Percentiles rank a stretch among this genome's conserved stretches.
Conservation (phyloP, 2,329 filamentous ascomycete species). For the Fusarium praegraminearum region DNA sequence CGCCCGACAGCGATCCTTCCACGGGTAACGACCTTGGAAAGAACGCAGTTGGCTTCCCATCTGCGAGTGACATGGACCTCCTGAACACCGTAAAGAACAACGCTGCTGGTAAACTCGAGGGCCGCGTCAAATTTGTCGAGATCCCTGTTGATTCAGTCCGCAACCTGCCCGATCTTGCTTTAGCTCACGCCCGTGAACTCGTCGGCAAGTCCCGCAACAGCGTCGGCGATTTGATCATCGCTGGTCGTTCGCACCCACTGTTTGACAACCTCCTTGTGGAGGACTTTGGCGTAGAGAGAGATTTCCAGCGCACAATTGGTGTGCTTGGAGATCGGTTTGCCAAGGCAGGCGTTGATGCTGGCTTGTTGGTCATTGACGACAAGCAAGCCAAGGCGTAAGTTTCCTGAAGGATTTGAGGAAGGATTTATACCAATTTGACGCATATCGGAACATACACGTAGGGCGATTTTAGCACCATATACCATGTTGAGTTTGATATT, state of each 20-base stretch:
- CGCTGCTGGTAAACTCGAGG: conserved; percentile 30
- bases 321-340: conserved; percentile 45
- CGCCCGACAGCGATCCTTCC: conserved; percentile 17
- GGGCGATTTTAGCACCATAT: not conserved
- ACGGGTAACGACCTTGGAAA: conserved; percentile 26
- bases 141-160: conserved; percentile 43
- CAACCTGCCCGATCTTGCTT: conserved; percentile 45
- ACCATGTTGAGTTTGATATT: conserved; percentile 2
- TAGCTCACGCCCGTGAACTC: conserved; percentile 32
- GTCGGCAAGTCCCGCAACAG: conserved; percentile 44
- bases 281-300: conserved; percentile 45
- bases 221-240: conserved; percentile 46
- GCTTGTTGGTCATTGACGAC: conserved; percentile 47
- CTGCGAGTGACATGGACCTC: conserved; percentile 48
- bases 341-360: conserved; percentile 47
- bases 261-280: conserved; percentile 33
- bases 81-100: conserved; percentile 43
- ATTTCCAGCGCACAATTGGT: conserved; percentile 46
- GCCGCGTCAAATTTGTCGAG: conserved; percentile 40
- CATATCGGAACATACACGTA: not conserved
- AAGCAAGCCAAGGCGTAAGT: conserved; percentile 16
- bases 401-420: not conserved
- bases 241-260: conserved; percentile 41
- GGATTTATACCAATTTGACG: not conserved
- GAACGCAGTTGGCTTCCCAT: conserved; percentile 15